phyloP scores from a whole-genome alignment of 176 grass and related monocot genomes.

The Ananas comosus region DNA sequence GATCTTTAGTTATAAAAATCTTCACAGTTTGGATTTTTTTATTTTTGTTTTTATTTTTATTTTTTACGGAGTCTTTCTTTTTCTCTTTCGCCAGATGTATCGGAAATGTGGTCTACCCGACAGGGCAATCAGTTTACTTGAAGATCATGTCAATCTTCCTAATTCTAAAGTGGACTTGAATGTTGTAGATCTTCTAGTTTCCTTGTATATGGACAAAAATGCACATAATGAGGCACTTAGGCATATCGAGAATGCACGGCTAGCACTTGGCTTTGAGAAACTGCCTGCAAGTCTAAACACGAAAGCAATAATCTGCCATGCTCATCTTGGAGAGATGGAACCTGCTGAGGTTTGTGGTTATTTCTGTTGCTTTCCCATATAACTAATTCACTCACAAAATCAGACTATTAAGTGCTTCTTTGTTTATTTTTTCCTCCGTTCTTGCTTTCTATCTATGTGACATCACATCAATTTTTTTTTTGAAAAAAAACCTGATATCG shows the following conservation, averaged over 20 bases:
- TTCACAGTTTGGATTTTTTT: background rate
- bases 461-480: no score
- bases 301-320: slow-evolving; percentile 55
- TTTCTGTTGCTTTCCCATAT: background rate
- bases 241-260: slow-evolving; percentile 39
- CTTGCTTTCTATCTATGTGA: no score
- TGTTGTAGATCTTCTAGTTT: slow-evolving; percentile 61
- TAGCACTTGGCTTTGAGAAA: slow-evolving; percentile 24
- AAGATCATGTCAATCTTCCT: slow-evolving; percentile 44
- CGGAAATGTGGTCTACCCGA: slow-evolving; percentile 53
- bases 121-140: slow-evolving; percentile 68
- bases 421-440: background rate
- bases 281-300: slow-evolving; percentile 51
- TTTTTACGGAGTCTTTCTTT: background rate
- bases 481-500: no score
- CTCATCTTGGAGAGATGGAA: slow-evolving; percentile 71
- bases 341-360: slow-evolving; percentile 59
- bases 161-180: slow-evolving; percentile 27
- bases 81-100: slow-evolving; percentile 58
- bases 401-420: background rate
- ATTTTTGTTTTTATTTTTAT: background rate
- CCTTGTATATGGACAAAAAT: slow-evolving; percentile 54
- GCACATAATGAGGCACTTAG: slow-evolving; percentile 53
- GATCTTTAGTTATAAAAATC: no score
- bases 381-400: background rate